Base-by-base conservation (phyloP, 805 yeast species). In the Saccharomycopsis sp. region DNA sequence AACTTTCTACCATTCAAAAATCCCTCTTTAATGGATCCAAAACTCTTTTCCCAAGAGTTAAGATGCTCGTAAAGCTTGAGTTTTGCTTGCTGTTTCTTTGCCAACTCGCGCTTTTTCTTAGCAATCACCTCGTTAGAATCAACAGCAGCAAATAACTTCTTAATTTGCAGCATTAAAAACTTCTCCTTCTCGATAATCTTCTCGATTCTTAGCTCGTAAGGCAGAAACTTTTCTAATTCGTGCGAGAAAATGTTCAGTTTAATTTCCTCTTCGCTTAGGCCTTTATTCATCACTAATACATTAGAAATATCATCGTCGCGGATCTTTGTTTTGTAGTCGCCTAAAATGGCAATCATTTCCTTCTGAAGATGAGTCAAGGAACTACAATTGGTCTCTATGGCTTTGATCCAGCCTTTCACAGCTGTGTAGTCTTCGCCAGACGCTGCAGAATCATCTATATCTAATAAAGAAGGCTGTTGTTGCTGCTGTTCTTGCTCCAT, bases 241-340 rank as follows among this genome's bases (percentile, higher is more conserved):
- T 80, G 78, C 17, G 83, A 80, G 68, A 92, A 91, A 14, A 87
- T 68, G 2, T 62, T 71, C 8, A 78, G 73, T 63, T 77, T 78
- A 60, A 83, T 75, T 59, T 86, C 91, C 52, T 80, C 76, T 5
- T 81, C 82, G 3, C 82, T 73, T 44, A 78, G 79, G 51, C 80
- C 78, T 61, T 80, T 82, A 67, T 88, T 86, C 63, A 85, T 74
- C 7, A 93, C 80, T 35, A 93, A 75, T 12, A 85, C 75, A 56
- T 86, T 84, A 0, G 96, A 86, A 54, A 91, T 89, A 68, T 93
- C 97, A 71, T 93, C 98, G 14, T 78, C 76, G 65, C 85, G 94
- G 38, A 88, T 84, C 53, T 80, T 80, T 3, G 75, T 78, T 67
- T 90, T 90, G 66, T 93, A 75, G 54, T 84, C 89, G 1, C 77